Conservation (phyloP, 2,329 filamentous ascomycete species). For the Aureobasidium sp. region DNA sequence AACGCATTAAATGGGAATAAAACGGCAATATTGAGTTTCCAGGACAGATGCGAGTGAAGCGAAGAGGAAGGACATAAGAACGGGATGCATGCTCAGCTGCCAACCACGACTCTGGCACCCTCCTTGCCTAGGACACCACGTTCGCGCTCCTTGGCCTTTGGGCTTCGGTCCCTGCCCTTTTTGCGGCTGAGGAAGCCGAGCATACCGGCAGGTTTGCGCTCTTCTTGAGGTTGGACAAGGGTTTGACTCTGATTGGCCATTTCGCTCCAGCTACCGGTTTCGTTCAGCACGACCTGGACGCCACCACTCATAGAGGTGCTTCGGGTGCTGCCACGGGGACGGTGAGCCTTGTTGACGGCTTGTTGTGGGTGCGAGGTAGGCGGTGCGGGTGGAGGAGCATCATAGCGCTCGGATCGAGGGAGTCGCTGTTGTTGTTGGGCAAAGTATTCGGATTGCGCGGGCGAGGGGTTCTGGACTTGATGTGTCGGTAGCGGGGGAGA, state of each 20-base stretch:
- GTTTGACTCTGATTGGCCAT: conserved; percentile 78
- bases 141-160: conserved; percentile 73
- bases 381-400: conserved; percentile 20
- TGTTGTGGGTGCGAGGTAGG: conserved; percentile 23
- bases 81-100: conserved; percentile 24
- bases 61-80: not conserved
- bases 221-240: conserved; percentile 50
- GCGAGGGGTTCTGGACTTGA: conserved; percentile 6
- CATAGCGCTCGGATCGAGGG: conserved; percentile 26
- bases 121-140: conserved; percentile 91
- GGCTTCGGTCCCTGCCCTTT: conserved; percentile 83
- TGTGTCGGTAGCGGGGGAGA: conserved; percentile 37
- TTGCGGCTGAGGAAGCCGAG: conserved; percentile 85
- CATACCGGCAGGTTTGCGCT: conserved; percentile 65
- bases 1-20: conserved; percentile 1
- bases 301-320: conserved; percentile 74
- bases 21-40: not conserved
- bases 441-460: conserved; percentile 23
- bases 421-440: conserved; percentile 17
- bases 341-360: conserved; percentile 27
- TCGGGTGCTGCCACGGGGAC: conserved; percentile 56
- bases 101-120: conserved; percentile 62
- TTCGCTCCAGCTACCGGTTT: conserved; percentile 84
- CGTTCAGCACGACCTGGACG: conserved; percentile 84
- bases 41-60: not conserved